Percentiles rank a stretch among this genome's conserved stretches.
Evolutionary conservation across 1,139 yeast genomes (phyloP).

Genomic region (Suhomyces anneliseae): DNA sequence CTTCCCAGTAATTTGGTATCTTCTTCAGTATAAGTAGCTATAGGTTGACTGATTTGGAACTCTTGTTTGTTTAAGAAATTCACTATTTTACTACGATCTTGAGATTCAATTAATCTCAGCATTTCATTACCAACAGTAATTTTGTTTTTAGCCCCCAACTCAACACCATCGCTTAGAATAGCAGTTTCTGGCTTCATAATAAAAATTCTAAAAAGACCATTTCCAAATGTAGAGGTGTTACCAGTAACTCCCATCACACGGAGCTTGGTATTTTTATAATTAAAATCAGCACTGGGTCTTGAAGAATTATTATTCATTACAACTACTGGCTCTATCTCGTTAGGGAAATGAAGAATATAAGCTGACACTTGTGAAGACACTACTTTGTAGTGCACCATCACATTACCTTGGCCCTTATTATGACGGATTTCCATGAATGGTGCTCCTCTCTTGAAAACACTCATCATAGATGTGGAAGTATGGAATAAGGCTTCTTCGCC

Average conservation of each 20-base stretch:
- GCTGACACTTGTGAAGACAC: conserved; percentile 36
- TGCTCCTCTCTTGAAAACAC: conserved; percentile 32
- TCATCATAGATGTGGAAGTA: conserved; percentile 29
- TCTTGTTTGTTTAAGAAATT: conserved; percentile 16
- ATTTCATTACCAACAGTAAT: conserved; percentile 8
- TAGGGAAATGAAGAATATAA: conserved; percentile 30
- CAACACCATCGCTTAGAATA: conserved; percentile 26
- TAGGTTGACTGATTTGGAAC: conserved; percentile 27
- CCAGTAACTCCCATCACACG: conserved; percentile 39
- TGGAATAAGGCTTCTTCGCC: conserved; percentile 15
- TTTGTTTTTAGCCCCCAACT: conserved; percentile 6
- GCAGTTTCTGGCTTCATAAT: conserved; percentile 24
- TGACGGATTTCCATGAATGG: conserved; percentile 33
- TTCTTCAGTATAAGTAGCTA: conserved; percentile 33
- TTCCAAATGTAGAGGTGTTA: conserved; percentile 41
- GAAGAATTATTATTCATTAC: conserved; percentile 34
- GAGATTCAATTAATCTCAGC: conserved; percentile 12
- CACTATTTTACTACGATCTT: conserved; percentile 13
- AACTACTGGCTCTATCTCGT: conserved; percentile 18
- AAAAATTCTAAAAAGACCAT: conserved; percentile 29
- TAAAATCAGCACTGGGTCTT: conserved; percentile 37
- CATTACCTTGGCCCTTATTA: conserved; percentile 6
- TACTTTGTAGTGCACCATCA: conserved; percentile 33
- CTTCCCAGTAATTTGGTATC: conserved; percentile 28
- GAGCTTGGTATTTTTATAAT: conserved; percentile 29